Evolutionary conservation across 306 rosid species (phyloP), one percentile per base, ranked within the genome.

Genomic region (Fragaria iinumae): DNA sequence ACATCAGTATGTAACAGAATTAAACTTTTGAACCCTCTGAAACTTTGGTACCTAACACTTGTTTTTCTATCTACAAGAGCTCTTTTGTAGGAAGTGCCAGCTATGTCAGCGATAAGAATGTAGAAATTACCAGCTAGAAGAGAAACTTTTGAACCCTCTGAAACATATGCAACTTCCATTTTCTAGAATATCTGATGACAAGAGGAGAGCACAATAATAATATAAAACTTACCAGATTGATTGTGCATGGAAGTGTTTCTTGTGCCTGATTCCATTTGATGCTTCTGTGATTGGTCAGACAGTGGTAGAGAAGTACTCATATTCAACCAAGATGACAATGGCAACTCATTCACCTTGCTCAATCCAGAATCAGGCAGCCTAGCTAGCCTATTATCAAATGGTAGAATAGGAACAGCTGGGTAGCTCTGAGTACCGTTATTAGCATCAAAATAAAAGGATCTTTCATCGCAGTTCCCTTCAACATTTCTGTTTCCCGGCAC

Each of bases 161-260:
- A 29, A 59, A 74, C 48, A 43, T 55, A 47, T 63, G 47, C 45
- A 65, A 47, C 48, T 56, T 73, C 18, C 67, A 36, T 38, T 73
- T 55, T 36, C 34, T 41, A 67, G 14, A 34, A 76, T n/a, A 53
- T 39, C 34, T 12, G 49, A 16, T 29, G 36, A 50, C 27, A 18
- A n/a, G 25, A 38, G 50, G 21, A 49, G 11, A 66, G 39, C 32
- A 21, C n/a, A 45, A 20, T 34, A 23, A 17, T 36, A 50, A 29
- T 29, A 72, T 17, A 59, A 72, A 27, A 81, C 84, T 41, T 32
- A 81, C 80, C 62, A 29, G 39, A 62, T 36, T 62, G 43, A 72
- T 71, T 12, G 10, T 71, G 74, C 41, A 25, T 57, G 50, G 55
- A 55, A 44, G 48, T 65, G 69, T 50, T 60, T 71, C 64, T 41